These are phyloP conservation scores for Penicillium coprophilum DNA, from an alignment of 495 filamentous ascomycete genomes.

Conservation along the genomic window DNA sequence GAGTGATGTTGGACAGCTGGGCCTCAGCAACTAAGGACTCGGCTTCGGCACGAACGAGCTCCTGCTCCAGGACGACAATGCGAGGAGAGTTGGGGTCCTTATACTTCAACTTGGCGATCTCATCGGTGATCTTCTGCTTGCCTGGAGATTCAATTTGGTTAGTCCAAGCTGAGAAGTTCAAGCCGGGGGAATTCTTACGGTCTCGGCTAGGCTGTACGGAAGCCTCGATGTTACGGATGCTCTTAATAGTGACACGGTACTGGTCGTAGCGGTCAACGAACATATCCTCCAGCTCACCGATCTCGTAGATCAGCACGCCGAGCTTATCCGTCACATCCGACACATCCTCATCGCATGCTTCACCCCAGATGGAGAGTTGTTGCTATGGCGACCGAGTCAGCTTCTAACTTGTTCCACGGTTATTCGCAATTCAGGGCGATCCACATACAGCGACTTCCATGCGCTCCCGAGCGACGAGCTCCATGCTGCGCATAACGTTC, in stretches of 20 bases:
- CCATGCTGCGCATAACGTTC: conserved; percentile 98
- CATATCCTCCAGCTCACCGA: conserved; percentile 96
- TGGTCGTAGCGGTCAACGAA: conserved; percentile 99
- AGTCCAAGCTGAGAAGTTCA: not conserved
- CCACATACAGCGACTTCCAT: conserved; percentile 92
- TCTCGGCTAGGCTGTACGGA: conserved; percentile 97
- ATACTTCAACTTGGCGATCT: conserved; percentile 98
- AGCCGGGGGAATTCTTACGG: conserved; percentile 55
- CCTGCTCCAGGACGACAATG: conserved; percentile 96
- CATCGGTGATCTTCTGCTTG: conserved; percentile 99
- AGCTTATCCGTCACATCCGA: conserved; percentile 99
- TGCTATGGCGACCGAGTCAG: conserved; percentile 56
- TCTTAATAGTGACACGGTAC: conserved; percentile 98
- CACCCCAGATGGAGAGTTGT: conserved; percentile 98
- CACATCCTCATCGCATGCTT: conserved; percentile 94
- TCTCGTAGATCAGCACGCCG: conserved; percentile 95
- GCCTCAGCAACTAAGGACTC: conserved; percentile 98
- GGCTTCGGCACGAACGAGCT: conserved; percentile 96
- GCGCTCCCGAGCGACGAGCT: conserved; percentile 88
- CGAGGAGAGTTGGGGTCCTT: conserved; percentile 97
- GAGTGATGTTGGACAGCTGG: conserved; percentile 97
- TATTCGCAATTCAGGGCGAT: not conserved
- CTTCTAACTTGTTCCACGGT: conserved; percentile 3
- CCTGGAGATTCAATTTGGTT: conserved; percentile 43
- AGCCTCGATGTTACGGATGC: conserved; percentile 97